Conservation (phyloP, 148 eudicot species). For the Persicaria maculosa region DNA sequence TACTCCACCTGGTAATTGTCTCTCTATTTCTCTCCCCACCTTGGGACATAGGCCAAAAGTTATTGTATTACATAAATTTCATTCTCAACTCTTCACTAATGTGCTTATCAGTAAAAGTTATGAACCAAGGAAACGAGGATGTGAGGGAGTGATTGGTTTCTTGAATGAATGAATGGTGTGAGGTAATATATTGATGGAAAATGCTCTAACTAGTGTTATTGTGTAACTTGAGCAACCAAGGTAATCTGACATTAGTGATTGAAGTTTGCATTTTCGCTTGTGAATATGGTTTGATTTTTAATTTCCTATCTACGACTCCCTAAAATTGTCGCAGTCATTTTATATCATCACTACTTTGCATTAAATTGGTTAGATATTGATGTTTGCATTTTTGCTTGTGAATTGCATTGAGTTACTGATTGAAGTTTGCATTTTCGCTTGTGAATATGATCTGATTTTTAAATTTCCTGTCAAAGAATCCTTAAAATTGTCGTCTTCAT, state of each 20-base stretch:
- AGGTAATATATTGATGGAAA: neutral
- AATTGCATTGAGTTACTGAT: neutral
- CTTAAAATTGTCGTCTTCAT: neutral
- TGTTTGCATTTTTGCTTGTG: too few relatives aligned
- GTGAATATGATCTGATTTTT: neutral
- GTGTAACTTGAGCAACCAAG: neutral
- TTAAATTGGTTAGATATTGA: neutral
- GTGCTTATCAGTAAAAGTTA: too few relatives aligned
- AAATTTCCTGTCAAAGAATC: neutral
- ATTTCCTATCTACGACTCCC: neutral
- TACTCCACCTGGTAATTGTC: constrained; percentile 10
- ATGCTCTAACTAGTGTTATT: too few relatives aligned
- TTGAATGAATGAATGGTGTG: neutral
- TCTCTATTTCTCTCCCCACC: neutral
- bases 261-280: neutral
- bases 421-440: neutral
- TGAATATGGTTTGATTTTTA: neutral
- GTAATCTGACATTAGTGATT: neutral
- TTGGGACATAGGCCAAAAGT: neutral
- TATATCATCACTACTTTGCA: neutral
- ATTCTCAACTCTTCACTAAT: too few relatives aligned
- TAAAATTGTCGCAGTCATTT: neutral
- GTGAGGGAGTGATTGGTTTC: neutral
- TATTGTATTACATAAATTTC: neutral
- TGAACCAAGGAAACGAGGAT: too few relatives aligned